Conservation (phyloP, 202 grass and related monocot species). For the Carex sylvatica region DNA sequence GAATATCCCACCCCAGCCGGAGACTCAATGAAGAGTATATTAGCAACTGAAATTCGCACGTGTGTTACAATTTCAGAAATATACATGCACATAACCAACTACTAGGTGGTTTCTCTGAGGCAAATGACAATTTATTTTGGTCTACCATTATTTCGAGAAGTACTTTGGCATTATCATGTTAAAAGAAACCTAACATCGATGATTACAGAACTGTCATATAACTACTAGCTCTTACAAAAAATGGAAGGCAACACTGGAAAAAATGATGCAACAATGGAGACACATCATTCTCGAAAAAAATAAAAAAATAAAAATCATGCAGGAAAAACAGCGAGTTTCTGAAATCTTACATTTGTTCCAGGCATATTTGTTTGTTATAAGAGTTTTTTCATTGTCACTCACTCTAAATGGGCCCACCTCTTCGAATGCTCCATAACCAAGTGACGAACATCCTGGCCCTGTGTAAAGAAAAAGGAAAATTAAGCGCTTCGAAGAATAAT, state of each 20-base stretch:
- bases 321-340: neutral
- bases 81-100: neutral
- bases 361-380: slow-evolving; percentile 35
- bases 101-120: neutral
- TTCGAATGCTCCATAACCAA: slow-evolving; percentile 45
- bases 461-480: neutral
- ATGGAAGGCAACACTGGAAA: neutral
- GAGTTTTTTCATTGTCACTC: slow-evolving; percentile 47
- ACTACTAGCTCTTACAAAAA: neutral
- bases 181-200: neutral
- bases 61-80: neutral
- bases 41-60: slow-evolving; percentile 44
- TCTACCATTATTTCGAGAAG: neutral
- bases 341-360: slow-evolving; percentile 53
- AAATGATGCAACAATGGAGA: neutral
- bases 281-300: neutral
- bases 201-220: neutral
- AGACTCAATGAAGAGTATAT: slow-evolving; percentile 72
- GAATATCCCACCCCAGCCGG: slow-evolving; percentile 74
- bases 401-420: slow-evolving; percentile 66
- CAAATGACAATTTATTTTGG: neutral
- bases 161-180: neutral
- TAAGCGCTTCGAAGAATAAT: neutral
- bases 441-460: slow-evolving; percentile 61
- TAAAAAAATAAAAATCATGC: neutral